Evolutionary conservation across 768 basidiomycete genomes (phyloP), one percentile per base, ranked within the genome.

Genomic region (Pisolithus tinctorius): DNA sequence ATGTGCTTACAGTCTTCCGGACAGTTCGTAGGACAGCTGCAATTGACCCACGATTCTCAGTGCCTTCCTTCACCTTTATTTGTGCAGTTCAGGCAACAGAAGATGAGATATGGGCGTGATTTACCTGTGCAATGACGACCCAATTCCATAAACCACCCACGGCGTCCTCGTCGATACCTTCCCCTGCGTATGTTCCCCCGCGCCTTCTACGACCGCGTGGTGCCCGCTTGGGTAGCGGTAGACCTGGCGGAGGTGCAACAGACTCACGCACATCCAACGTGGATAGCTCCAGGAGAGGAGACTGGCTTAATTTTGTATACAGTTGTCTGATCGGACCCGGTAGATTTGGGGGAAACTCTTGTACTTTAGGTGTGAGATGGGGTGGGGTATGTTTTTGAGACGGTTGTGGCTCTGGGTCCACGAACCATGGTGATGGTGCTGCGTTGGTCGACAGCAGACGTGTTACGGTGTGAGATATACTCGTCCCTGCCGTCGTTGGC

Each of bases 21-120:
- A 88, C 77, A 11, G 79, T 64, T 45, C 86, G 76, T 41, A 87
- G 78, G 37, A 90, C 80, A 7, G 82, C 81, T 60, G 90, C 86
- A 50, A 92, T 82, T 1, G 83, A 79, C 6, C 88, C 90, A 59
- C 83, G 77, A 50, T 78, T 81, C 71, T 92, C 88, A 6, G 86
- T 86, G 8, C 89, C 89, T 58, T 89, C 86, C 63, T 89, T 93
- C 46, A 93, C 87, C 85, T 88, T 45, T 17, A 29, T 25, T 9
- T n/a, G 3, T 44, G 25, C 42, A 14, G 27, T 14, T 49, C 45
- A 20, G 39, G 39, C 53, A 54, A 48, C 49, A 55, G 25, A 8
- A 6, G 17, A 48, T 25, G 11, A 30, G n/a, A 26, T 36, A 23
- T 31, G 11, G 10, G 6, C 2, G 30, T 17, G n/a, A 5, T 47